These are phyloP conservation scores for Penicillium sumatraense DNA, from an alignment of 2,329 filamentous ascomycete genomes.

Conservation along the genomic window DNA sequence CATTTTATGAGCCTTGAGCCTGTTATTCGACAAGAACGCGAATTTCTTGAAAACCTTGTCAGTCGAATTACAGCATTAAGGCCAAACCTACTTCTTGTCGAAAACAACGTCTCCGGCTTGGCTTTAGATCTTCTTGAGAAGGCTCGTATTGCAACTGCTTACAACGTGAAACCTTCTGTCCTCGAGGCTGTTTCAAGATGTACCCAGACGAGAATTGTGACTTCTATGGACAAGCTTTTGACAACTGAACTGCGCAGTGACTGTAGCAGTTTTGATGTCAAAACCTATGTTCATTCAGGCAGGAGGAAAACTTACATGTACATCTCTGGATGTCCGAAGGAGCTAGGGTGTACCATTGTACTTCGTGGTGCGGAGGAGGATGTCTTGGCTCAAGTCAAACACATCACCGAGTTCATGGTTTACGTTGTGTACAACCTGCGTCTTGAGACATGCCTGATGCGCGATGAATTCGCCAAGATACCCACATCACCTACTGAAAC, in stretches of 20 bases:
- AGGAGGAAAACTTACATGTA: slow-evolving; percentile 95
- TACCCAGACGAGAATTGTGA: slow-evolving; percentile 88
- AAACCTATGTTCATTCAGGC: slow-evolving; percentile 86
- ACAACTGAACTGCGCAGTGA: slow-evolving; percentile 75
- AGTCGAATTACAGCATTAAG: slow-evolving; percentile 85
- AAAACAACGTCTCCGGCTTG: slow-evolving; percentile 89
- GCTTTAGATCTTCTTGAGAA: slow-evolving; percentile 87
- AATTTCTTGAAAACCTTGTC: slow-evolving; percentile 89
- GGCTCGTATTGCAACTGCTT: slow-evolving; percentile 88
- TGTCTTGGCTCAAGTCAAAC: slow-evolving; percentile 78
- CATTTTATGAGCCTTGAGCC: slow-evolving; percentile 99
- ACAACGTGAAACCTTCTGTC: slow-evolving; percentile 95
- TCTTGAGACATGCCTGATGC: slow-evolving; percentile 90
- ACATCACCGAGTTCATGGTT: slow-evolving; percentile 97
- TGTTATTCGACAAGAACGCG: slow-evolving; percentile 93
- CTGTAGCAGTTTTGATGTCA: slow-evolving; percentile 89
- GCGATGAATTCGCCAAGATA: slow-evolving; percentile 87
- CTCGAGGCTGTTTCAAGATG: slow-evolving; percentile 93
- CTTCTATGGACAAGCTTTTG: slow-evolving; percentile 91
- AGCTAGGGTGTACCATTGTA: slow-evolving; percentile 93
- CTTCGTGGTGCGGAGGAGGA: slow-evolving; percentile 78
- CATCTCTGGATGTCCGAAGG: slow-evolving; percentile 84
- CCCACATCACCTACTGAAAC: slow-evolving; percentile 64
- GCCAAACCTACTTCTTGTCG: slow-evolving; percentile 85
- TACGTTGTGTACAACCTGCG: slow-evolving; percentile 99